Base-by-base conservation (phyloP, 2,329 filamentous ascomycete genomes). In the Fusarium acutatum region DNA sequence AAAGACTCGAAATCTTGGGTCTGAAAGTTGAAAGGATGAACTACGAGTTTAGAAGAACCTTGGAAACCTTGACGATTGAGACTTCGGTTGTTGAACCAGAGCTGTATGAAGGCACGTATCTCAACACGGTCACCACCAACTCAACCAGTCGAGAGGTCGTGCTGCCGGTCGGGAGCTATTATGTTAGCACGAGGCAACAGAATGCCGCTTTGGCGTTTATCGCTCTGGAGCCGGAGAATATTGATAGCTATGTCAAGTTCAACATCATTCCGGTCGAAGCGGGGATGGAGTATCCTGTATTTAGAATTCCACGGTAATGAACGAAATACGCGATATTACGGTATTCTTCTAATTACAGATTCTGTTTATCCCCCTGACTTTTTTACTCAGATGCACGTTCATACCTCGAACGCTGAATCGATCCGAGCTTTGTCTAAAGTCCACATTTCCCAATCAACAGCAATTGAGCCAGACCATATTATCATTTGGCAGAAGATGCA, bases 221-320 rank as follows among this genome's bases (percentile, higher is more conserved):
- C 18, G 49, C 67, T 2, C 40, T 71, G 0, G 69, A 71, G 30
- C 69, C 67, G 0, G 68, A 71, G 43, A 71, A 63, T 6, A 67
- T 68, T 12, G 69, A 68, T 15, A 71, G 63, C 18, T 71, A 68
- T 24, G 67, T 71, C 20, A 53, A 37, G 20, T 71, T 71, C 20
- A 58, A 58, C 7, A 56, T 71, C 3, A 67, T 71, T 22, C 67
- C 61, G 4, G 54, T 71, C 0, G 30, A 61, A 8, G 37, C 44
- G 4, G 68, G 61, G 0, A 62, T 57, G 61, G 68, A 71, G 13
- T 71, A 71, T 20, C 67, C 68, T 8, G 32, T 71, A 3, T 71
- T 71, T 4, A 62, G 67, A 8, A 30, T 65, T 0, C 59, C 52
- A 1, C 52, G 65, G 2, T 18, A 64, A 20, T 57, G 24, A 20